Conservation (phyloP, 106 monocot genomes). For the Posidonia australis region DNA sequence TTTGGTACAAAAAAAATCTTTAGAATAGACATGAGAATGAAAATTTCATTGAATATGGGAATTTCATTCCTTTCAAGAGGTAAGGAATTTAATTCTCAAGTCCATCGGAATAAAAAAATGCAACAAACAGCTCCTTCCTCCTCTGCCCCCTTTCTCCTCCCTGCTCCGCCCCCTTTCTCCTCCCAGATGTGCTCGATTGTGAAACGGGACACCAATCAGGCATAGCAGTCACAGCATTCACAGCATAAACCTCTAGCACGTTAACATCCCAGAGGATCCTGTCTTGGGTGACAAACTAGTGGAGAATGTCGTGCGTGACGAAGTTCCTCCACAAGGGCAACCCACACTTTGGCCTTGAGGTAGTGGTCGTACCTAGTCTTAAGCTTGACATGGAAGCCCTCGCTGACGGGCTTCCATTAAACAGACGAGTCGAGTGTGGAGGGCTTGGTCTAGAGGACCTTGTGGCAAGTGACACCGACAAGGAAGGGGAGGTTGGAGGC, state of each 20-base stretch:
- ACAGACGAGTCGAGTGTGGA: conserved; percentile 54
- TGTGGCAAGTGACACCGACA: conserved; percentile 60
- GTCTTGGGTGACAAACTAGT: conserved; percentile 48
- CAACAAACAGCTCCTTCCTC: too few species aligned
- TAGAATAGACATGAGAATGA: too few species aligned
- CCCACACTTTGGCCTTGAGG: conserved; percentile 68
- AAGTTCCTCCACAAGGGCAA: conserved; percentile 75
- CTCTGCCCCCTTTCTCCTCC: too few species aligned
- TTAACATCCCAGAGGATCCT: conserved; percentile 38
- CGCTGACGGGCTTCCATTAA: conserved; percentile 70
- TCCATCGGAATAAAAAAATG: too few species aligned
- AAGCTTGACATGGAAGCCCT: conserved; percentile 38
- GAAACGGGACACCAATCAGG: background rate
- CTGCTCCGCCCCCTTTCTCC: too few species aligned
- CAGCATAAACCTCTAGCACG: background rate
- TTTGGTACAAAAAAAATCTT: too few species aligned
- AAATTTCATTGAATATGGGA: too few species aligned
- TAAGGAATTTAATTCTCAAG: too few species aligned
- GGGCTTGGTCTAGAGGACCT: conserved; percentile 51
- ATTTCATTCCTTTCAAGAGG: too few species aligned
- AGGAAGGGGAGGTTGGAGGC: conserved; percentile 78
- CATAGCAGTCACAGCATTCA: too few species aligned
- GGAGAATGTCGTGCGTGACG: conserved; percentile 79
- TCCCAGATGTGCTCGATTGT: background rate
- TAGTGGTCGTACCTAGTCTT: conserved; percentile 42